Evolutionary conservation across 805 yeast genomes (phyloP).

Genomic region (Wickerhamiella parazyma): DNA sequence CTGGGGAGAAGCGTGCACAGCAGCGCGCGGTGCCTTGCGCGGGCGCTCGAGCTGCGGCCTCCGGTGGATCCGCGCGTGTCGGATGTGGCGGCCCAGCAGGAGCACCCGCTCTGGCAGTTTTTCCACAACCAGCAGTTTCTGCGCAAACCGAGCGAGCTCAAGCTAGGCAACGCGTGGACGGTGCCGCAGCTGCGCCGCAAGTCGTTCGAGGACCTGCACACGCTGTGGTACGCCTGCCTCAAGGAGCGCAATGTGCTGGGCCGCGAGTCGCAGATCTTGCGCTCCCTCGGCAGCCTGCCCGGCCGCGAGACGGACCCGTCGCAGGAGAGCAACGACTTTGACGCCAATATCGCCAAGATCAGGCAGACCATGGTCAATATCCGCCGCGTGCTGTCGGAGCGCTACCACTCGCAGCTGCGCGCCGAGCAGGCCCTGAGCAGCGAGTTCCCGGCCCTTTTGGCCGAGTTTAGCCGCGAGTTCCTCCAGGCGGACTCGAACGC

Average conservation of each 20-base stretch:
- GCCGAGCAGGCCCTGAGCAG: constrained; percentile 32
- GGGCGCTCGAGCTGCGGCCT: constrained; percentile 47
- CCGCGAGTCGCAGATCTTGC: constrained; percentile 56
- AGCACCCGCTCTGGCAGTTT: constrained; percentile 94
- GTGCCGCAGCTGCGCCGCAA: constrained; percentile 81
- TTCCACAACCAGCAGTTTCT: constrained; percentile 52
- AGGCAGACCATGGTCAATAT: constrained; percentile 62
- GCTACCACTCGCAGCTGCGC: constrained; percentile 56
- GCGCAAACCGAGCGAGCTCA: constrained; percentile 40
- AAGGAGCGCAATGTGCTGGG: constrained; percentile 69
- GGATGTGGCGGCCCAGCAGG: constrained; percentile 59
- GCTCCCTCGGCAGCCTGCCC: constrained; percentile 22
- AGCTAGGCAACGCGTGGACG: constrained; percentile 61
- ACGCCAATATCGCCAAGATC: constrained; percentile 31
- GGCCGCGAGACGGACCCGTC: constrained; percentile 14
- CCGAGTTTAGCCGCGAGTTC: constrained; percentile 46
- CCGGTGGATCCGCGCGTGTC: constrained; percentile 76
- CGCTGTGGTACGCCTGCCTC: constrained; percentile 76
- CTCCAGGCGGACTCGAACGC: constrained; percentile 39
- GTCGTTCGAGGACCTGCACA: constrained; percentile 81
- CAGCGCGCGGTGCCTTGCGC: constrained; percentile 26
- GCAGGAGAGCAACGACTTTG: constrained; percentile 19
- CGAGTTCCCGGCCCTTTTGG: constrained; percentile 36
- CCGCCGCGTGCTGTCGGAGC: constrained; percentile 75
- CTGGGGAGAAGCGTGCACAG: neutral